Conservation (phyloP, 2,329 filamentous ascomycete species). For the Xylariaceae sp. region DNA sequence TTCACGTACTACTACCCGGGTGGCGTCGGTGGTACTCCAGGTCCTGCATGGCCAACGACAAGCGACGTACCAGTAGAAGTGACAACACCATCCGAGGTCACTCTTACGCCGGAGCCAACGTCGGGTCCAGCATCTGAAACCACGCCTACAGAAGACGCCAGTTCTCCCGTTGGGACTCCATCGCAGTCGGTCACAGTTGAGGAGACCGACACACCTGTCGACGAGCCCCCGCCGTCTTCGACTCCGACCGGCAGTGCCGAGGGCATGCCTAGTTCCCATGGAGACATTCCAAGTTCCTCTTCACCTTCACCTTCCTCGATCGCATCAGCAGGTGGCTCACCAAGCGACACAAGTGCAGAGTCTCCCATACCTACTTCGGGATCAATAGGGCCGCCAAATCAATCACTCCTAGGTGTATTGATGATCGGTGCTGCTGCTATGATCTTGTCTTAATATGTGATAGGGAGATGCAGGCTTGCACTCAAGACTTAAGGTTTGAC, state of each 20-base stretch:
- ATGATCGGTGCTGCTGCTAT: neutral
- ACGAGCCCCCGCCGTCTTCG: too few relatives aligned
- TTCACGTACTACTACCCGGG: slow-evolving; percentile 28
- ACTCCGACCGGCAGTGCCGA: too few relatives aligned
- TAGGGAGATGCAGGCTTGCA: too few relatives aligned
- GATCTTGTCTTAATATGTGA: neutral
- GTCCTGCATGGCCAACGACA: slow-evolving; percentile 13
- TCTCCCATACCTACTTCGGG: neutral
- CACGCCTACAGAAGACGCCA: neutral
- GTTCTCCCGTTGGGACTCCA: neutral
- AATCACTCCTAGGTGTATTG: neutral
- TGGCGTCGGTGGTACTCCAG: slow-evolving; percentile 9
- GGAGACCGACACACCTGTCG: neutral
- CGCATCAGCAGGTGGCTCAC: neutral
- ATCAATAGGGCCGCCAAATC: neutral
- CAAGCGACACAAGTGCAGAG: neutral
- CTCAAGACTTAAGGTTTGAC: too few relatives aligned
- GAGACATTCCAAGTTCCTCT: neutral
- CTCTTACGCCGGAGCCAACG: neutral
- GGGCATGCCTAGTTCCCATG: neutral
- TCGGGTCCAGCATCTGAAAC: neutral
- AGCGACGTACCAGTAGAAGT: slow-evolving; percentile 3
- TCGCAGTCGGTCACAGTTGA: neutral
- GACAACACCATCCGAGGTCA: slow-evolving; percentile 1
- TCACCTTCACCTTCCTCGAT: neutral